These are phyloP conservation scores for Nemania bipapillata DNA, from an alignment of 2,329 filamentous ascomycete species.

Conservation along the genomic window DNA sequence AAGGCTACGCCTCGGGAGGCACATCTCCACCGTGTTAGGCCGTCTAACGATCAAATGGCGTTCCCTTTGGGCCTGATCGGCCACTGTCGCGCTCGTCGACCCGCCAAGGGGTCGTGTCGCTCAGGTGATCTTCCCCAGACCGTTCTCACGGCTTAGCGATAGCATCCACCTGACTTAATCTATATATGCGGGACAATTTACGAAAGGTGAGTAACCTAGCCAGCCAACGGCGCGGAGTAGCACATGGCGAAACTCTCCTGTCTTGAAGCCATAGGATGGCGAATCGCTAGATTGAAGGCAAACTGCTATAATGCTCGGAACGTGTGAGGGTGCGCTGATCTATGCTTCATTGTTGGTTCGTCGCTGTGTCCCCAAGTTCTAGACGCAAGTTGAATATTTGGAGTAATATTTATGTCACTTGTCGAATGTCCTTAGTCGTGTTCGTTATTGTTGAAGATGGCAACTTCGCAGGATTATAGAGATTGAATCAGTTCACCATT, in stretches of 20 bases:
- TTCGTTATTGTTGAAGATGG: background rate
- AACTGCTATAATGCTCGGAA: background rate
- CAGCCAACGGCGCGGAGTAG: conserved; percentile 8
- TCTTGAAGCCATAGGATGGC: conserved; percentile 2
- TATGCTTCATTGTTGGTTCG: conserved; percentile 1
- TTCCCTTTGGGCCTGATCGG: conserved; percentile 38
- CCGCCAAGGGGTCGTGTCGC: conserved; percentile 17
- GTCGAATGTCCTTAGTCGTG: conserved; percentile 12
- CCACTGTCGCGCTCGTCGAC: conserved; percentile 28
- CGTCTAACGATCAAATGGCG: conserved; percentile 33
- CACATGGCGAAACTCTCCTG: conserved; percentile 8
- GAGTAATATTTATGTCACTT: conserved; percentile 19
- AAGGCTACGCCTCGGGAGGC: conserved; percentile 40
- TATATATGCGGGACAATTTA: conserved; percentile 24
- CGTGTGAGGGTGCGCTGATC: conserved; percentile 5
- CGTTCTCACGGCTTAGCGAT: conserved; percentile 7
- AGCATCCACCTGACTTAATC: conserved; percentile 37
- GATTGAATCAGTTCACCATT: conserved; percentile 43
- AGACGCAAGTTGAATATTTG: conserved; percentile 24
- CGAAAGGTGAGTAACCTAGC: conserved; percentile 18
- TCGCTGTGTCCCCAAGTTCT: background rate
- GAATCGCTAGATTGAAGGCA: background rate
- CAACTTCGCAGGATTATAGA: conserved; percentile 32
- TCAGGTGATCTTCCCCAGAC: conserved; percentile 28
- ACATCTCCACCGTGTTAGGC: conserved; percentile 40